A percentile compares a stretch with the other conserved stretches of the same genome.
These are phyloP conservation scores for Paracamarosporium sp. DNA, from an alignment of 2,329 filamentous ascomycete genomes.

Conservation along the genomic window DNA sequence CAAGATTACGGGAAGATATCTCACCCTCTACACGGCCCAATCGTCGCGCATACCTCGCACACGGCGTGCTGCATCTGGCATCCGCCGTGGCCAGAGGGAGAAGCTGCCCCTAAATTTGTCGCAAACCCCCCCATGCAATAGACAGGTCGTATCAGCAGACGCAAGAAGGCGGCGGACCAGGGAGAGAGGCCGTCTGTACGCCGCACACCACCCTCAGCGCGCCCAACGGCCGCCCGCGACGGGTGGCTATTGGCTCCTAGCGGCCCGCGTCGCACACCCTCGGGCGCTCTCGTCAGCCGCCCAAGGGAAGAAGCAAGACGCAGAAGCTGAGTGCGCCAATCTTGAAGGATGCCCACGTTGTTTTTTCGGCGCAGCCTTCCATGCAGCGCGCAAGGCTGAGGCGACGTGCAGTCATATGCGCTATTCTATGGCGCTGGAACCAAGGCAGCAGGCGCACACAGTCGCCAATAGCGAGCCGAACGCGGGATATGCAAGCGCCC, in stretches of 20 bases:
- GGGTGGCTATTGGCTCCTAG: slow-evolving; percentile 6
- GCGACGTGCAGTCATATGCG: slow-evolving; percentile 9
- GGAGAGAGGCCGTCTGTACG: background rate
- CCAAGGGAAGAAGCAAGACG: slow-evolving; percentile 2
- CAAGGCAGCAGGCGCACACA: slow-evolving; percentile 12
- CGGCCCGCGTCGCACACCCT: slow-evolving; percentile 7
- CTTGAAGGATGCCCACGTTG: slow-evolving; percentile 15
- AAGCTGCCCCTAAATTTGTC: slow-evolving; percentile 7
- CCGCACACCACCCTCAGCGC: slow-evolving; percentile 6
- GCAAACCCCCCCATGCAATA: background rate
- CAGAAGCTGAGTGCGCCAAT: slow-evolving; percentile 14
- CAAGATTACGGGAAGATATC: slow-evolving; percentile 14
- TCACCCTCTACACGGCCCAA: slow-evolving; percentile 7
- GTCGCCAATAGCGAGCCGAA: slow-evolving; percentile 15
- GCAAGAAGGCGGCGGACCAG: background rate
- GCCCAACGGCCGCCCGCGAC: slow-evolving; percentile 7
- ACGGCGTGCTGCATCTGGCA: slow-evolving; percentile 20
- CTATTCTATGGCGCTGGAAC: slow-evolving; percentile 2
- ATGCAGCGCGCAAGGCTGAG: slow-evolving; percentile 26
- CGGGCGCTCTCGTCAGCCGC: slow-evolving; percentile 16
- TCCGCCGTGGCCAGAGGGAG: slow-evolving; percentile 8
- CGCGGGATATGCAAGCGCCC: slow-evolving; percentile 17
- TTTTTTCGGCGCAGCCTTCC: slow-evolving; percentile 21
- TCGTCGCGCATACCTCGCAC: slow-evolving; percentile 10
- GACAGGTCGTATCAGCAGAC: slow-evolving; percentile 1